phyloP scores from a whole-genome alignment of 352 stramenopile species.

The Stramenopiles sp. region DNA sequence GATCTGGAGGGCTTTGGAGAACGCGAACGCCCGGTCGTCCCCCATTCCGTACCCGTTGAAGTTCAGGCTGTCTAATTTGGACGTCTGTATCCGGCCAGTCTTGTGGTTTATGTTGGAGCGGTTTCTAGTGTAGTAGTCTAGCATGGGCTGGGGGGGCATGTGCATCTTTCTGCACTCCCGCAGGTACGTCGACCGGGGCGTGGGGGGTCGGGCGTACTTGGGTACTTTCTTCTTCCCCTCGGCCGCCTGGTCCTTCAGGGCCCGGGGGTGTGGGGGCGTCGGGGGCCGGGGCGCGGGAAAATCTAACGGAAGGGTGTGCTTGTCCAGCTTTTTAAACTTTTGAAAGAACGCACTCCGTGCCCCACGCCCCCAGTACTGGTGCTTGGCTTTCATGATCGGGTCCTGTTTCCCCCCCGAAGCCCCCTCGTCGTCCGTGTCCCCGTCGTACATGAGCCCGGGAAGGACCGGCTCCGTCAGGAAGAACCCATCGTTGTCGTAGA shows the following conservation, averaged over 20 bases:
- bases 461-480: not conserved
- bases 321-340: not conserved
- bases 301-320: not conserved
- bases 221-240: not conserved
- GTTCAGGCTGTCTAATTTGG: not conserved
- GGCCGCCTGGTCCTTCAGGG: not conserved
- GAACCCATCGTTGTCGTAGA: not conserved
- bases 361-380: not conserved
- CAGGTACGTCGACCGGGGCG: not conserved
- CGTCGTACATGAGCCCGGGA: not conserved
- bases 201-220: not conserved
- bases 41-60: not conserved
- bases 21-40: not conserved
- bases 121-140: not conserved
- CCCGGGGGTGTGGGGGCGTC: not conserved
- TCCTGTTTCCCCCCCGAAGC: not conserved
- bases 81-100: not conserved
- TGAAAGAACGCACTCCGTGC: not conserved
- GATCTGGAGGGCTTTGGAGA: not conserved
- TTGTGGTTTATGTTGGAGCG: not conserved
- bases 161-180: not conserved
- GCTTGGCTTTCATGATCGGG: not conserved
- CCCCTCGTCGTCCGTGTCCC: not conserved
- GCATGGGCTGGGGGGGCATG: not conserved
- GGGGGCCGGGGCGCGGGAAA: not conserved